A percentile compares a stretch with the other conserved stretches of the same genome.
phyloP scores from a whole-genome alignment of 176 grass and related monocot genomes.

The Tillandsia leiboldiana region DNA sequence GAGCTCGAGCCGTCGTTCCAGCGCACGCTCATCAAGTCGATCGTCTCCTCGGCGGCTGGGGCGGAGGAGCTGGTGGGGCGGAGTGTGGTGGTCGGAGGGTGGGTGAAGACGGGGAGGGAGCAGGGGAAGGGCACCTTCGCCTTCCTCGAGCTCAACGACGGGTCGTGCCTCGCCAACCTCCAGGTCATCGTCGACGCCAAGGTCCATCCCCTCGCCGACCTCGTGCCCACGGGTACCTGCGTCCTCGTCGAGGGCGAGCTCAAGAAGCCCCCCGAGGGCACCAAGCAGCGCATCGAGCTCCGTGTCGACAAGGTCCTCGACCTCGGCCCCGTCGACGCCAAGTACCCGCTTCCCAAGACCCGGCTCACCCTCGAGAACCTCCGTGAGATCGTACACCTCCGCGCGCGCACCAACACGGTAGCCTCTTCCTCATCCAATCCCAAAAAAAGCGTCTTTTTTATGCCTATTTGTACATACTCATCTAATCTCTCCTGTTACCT shows the following conservation, averaged over 20 bases:
- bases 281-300: constrained; percentile 76
- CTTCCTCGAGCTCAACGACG: constrained; percentile 88
- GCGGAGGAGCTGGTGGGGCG: constrained; percentile 23
- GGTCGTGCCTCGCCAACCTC: constrained; percentile 65
- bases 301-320: constrained; percentile 57
- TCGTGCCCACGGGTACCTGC: constrained; percentile 70
- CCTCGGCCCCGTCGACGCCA: constrained; percentile 60
- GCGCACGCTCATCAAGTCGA: constrained; percentile 28
- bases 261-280: constrained; percentile 57
- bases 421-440: not conserved
- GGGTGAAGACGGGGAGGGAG: constrained; percentile 70
- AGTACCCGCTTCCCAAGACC: constrained; percentile 82
- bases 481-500: not conserved
- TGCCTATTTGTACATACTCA: not conserved
- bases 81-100: constrained; percentile 57
- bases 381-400: constrained; percentile 65
- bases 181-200: constrained; percentile 61
- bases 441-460: not conserved
- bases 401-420: constrained; percentile 83
- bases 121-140: constrained; percentile 63
- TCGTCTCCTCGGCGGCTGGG: constrained; percentile 21
- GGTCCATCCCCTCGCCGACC: constrained; percentile 41
- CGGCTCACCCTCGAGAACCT: constrained; percentile 70
- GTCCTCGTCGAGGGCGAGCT: constrained; percentile 74
- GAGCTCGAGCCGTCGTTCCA: constrained; percentile 25